Evolutionary conservation across 2,329 filamentous ascomycete genomes (phyloP), one percentile per base, ranked within the genome.

Genomic region (Beauveria australis): DNA sequence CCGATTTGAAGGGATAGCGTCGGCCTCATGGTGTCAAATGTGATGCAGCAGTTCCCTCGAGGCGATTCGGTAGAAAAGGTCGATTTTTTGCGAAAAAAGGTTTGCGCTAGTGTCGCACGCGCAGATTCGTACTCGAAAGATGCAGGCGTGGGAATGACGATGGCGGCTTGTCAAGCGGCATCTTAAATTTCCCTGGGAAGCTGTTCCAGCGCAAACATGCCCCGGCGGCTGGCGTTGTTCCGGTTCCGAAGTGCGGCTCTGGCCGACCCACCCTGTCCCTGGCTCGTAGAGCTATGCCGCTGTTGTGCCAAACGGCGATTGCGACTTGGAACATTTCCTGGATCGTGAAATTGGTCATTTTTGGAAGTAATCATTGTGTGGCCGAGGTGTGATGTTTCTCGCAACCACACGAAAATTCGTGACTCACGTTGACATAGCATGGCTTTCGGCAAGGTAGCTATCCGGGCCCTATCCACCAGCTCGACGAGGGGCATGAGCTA

Each of bases 1-100:
- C 85, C 77, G 69, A 85, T 78, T 67, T 96, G 86, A 65, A 78
- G 73, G 69, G 83, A 79, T 16, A 22, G 14, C 18, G 89, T 89
- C 60, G 89, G 83, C 73, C 84, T 82, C 86, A 89, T 90, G 10
- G 28, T 54, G 22, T 26, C 51, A 9, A 3, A 30, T 46, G 22
- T 28, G 37, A 19, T 43, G 48, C 19, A 3, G 26, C 30, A 16
- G 7, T 30, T 1, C 7, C 3, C 1, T 28, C 8, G 43, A 14
- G 47, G 48, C 2, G 18, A 10, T 22, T 33, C 40, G n/a, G 8
- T 10, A 8, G 3, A 2, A 10, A 14, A 37, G 9, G 16, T 28
- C 2, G 22, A 12, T 4, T 14, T 19, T n/a, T 14, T 10, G 40
- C 8, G 18, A 19, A 19, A 40, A 9, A 6, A 5, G 3, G 24